phyloP scores from a whole-genome alignment of 352 stramenopile genomes.

The Phytopythium delawarense region DNA sequence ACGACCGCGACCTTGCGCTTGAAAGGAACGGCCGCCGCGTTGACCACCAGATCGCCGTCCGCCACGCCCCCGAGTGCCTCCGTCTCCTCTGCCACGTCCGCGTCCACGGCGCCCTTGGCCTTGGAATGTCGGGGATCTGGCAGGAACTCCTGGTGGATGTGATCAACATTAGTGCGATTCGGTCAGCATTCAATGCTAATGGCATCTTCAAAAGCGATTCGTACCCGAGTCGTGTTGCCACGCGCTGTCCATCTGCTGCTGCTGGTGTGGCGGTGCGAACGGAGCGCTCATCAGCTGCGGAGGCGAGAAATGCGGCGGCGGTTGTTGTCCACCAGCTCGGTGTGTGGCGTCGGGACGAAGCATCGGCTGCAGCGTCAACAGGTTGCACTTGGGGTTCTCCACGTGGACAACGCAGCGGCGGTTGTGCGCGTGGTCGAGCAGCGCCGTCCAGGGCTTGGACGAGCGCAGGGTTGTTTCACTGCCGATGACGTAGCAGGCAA shows the following conservation, averaged over 20 bases:
- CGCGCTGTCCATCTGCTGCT: not conserved
- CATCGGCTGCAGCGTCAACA: conserved; percentile 66
- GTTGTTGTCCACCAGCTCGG: not conserved
- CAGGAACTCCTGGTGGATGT: not conserved
- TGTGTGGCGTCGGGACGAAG: conserved; percentile 22
- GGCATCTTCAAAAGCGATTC: not conserved
- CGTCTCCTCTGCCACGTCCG: conserved; percentile 25
- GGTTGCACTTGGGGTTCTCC: conserved; percentile 69
- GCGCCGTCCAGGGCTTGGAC: conserved; percentile 77
- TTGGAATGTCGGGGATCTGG: not conserved
- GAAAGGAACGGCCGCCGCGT: conserved; percentile 27
- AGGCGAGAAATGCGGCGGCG: not conserved
- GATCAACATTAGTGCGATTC: not conserved
- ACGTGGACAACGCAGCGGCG: conserved; percentile 80
- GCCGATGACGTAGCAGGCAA: conserved; percentile 85
- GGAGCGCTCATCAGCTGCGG: not conserved
- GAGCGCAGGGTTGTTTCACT: conserved; percentile 76
- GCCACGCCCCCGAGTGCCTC: conserved; percentile 14
- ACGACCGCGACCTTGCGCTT: conserved; percentile 20
- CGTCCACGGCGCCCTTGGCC: conserved; percentile 9
- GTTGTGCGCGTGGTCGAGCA: conserved; percentile 70
- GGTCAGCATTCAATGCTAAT: not conserved
- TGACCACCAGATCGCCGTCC: conserved; percentile 15
- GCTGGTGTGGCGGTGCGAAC: not conserved
- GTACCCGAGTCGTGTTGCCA: conserved; percentile 1